Base-by-base conservation (phyloP, 805 yeast genomes). In the Candida nanaspora region DNA sequence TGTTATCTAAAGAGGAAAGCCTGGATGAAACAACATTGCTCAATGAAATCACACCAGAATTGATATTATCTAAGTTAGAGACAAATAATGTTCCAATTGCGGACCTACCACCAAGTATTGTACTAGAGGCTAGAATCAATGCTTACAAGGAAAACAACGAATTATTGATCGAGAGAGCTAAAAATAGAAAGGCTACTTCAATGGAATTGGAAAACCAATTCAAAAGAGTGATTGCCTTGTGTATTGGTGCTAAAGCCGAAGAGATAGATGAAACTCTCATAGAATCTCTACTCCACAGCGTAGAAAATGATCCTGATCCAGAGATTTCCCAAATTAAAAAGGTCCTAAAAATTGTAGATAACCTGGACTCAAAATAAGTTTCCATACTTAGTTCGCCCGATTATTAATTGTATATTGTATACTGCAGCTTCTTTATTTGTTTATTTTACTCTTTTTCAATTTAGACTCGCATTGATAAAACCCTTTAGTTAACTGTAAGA, bases 201-300 rank as follows among this genome's bases (percentile, higher is more conserved):
- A 61, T 69, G 18, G 76, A 70, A 41, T 61, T 83, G 37, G 91
- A 84, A 51, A 65, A 69, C 22, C 91, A 91, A 59, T 93, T 88
- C 65, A 80, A 93, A 52, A 74, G 85, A 51, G 96, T 91, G 15
- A 88, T 91, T 29, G 79, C 95, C 22, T 68, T 87, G 39, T 89
- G 98, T 66, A 84, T 96, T 3, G 93, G 93, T 21, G 91, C 87
- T 22, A 88, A 80, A 36, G 85, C 83, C 40, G 76, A 74, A 40
- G 82, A 80, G 46, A 94, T 93, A 26, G 65, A 61, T 42, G 66
- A 60, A 34, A 48, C 48, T 15, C 72, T 93, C 51, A 69, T 91
- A 38, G 93, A 86, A 48, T 95, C 91, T 4, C 69, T 91, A 38
- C 76, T 93, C 26, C 84, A 82, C 53, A 96, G 96, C 16, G 96